Conservation (phyloP, 2,329 filamentous ascomycete genomes). For the Xylaria polymorpha region DNA sequence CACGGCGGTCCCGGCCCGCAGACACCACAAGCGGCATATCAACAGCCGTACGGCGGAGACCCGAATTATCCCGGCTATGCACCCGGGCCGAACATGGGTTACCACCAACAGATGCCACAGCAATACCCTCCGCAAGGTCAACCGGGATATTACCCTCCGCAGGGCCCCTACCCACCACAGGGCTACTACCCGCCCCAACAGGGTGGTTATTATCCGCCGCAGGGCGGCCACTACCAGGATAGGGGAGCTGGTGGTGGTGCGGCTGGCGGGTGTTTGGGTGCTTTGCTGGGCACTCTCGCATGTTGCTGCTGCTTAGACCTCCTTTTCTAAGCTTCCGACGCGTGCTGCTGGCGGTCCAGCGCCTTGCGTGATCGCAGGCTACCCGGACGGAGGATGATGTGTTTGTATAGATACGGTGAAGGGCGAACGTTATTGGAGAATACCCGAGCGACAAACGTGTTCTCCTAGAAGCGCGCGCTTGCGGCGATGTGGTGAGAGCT, state of each 20-base stretch:
- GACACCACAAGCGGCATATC: slow-evolving; percentile 59
- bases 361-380: not conserved
- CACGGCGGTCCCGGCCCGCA: slow-evolving; percentile 56
- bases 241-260: slow-evolving; percentile 27
- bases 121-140: slow-evolving; percentile 11
- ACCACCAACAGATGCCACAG: slow-evolving; percentile 53
- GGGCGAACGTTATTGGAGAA: not conserved
- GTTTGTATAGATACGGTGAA: not conserved
- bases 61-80: slow-evolving; percentile 54
- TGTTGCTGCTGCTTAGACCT: slow-evolving; percentile 70
- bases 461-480: not conserved
- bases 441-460: not conserved
- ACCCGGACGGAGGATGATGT: not conserved
- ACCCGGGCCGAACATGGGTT: slow-evolving; percentile 57
- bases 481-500: not conserved
- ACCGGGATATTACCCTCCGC: slow-evolving; percentile 11
- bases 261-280: slow-evolving; percentile 54
- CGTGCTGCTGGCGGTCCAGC: not conserved
- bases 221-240: slow-evolving; percentile 52
- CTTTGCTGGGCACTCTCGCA: slow-evolving; percentile 62
- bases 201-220: slow-evolving; percentile 44
- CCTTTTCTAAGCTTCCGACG: slow-evolving; percentile 58
- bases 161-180: not conserved
- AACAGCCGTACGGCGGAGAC: slow-evolving; percentile 42
- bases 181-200: slow-evolving; percentile 56